Conservation (phyloP, 2,329 filamentous ascomycete genomes). For the Botryotinia globosa region DNA sequence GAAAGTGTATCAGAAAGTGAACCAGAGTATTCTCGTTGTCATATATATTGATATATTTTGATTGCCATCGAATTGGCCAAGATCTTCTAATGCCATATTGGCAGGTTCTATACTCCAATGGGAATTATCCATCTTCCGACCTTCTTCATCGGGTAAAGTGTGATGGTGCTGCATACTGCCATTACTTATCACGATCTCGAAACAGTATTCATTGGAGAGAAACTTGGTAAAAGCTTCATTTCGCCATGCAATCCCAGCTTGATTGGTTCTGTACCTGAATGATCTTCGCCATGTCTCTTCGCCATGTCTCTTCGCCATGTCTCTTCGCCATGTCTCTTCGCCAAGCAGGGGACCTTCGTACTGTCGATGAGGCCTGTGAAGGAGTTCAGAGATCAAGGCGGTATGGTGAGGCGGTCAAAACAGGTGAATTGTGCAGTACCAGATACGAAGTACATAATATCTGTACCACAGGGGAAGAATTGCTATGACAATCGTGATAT, state of each 20-base stretch:
- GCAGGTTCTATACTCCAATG: neutral
- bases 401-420: neutral
- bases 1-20: neutral
- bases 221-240: neutral
- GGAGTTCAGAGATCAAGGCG: neutral
- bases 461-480: neutral
- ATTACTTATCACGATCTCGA: neutral
- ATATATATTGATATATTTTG: neutral
- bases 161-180: neutral
- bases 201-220: neutral
- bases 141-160: conserved; percentile 2
- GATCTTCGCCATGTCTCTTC: neutral
- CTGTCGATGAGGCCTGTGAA: neutral
- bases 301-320: too few relatives aligned
- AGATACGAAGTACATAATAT: neutral
- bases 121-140: neutral
- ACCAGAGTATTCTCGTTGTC: neutral
- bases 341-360: neutral
- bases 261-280: neutral
- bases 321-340: neutral
- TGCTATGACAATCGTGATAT: neutral
- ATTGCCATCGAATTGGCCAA: neutral
- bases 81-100: conserved; percentile 1
- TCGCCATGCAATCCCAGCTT: neutral
- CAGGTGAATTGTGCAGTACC: neutral